Percentiles rank a stretch among this genome's conserved stretches.
These are phyloP conservation scores for Stagonosporopsis tanaceti DNA, from an alignment of 2,329 filamentous ascomycete genomes.

Conservation along the genomic window DNA sequence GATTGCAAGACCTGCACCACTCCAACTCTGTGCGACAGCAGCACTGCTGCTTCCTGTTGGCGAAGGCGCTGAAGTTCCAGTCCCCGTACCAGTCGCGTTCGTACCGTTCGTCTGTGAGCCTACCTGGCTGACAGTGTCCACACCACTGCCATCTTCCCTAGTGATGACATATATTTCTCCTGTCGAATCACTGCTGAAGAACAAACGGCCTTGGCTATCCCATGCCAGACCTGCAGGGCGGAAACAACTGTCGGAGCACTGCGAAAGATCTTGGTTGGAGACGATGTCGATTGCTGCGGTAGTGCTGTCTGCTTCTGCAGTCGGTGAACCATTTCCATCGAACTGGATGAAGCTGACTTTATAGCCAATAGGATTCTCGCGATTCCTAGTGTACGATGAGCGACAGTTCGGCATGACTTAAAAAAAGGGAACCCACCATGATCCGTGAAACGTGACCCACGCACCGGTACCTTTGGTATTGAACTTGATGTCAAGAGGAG, in stretches of 20 bases:
- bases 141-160: slow-evolving; percentile 40
- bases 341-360: slow-evolving; percentile 59
- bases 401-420: background rate
- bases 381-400: slow-evolving; percentile 48
- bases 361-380: slow-evolving; percentile 59
- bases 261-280: slow-evolving; percentile 60
- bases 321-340: slow-evolving; percentile 55
- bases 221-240: slow-evolving; percentile 67
- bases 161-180: slow-evolving; percentile 70
- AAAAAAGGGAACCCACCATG: slow-evolving; percentile 59
- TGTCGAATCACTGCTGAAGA: slow-evolving; percentile 68
- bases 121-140: slow-evolving; percentile 32
- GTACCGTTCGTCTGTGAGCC: slow-evolving; percentile 22
- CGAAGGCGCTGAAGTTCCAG: slow-evolving; percentile 5
- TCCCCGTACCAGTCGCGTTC: slow-evolving; percentile 13
- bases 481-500: slow-evolving; percentile 77
- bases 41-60: slow-evolving; percentile 8
- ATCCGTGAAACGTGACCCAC: slow-evolving; percentile 76
- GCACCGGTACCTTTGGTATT: slow-evolving; percentile 64
- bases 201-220: slow-evolving; percentile 63
- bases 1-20: background rate
- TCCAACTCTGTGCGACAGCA: background rate
- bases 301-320: slow-evolving; percentile 55
- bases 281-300: slow-evolving; percentile 63
- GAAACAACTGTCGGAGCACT: slow-evolving; percentile 67